phyloP scores from a whole-genome alignment of 2,329 filamentous ascomycete species.

The Hymenoscyphus infarciens region DNA sequence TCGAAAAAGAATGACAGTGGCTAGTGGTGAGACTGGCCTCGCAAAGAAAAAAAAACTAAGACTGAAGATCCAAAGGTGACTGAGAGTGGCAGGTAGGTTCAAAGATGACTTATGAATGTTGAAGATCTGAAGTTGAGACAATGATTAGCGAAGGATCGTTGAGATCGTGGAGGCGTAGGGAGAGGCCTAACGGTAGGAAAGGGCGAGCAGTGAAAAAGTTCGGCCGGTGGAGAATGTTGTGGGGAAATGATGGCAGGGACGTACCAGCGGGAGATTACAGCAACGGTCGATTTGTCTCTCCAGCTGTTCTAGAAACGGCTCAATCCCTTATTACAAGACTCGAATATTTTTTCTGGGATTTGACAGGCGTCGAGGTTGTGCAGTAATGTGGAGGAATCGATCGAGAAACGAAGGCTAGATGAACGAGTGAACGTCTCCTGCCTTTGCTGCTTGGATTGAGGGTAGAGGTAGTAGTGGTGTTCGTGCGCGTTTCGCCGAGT shows the following conservation, averaged over 20 bases:
- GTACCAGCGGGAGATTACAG: slow-evolving; percentile 24
- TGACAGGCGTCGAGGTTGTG: neutral
- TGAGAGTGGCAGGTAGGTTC: slow-evolving; percentile 20
- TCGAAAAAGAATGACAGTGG: slow-evolving; percentile 34
- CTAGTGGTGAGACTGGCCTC: slow-evolving; percentile 26
- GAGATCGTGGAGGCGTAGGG: slow-evolving; percentile 12
- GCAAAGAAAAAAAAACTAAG: slow-evolving; percentile 19
- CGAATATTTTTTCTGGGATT: neutral
- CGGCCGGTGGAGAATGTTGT: slow-evolving; percentile 8
- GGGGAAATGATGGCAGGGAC: slow-evolving; percentile 21
- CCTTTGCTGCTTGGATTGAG: slow-evolving; percentile 24
- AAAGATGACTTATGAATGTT: slow-evolving; percentile 23
- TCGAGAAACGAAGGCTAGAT: slow-evolving; percentile 31
- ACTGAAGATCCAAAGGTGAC: slow-evolving; percentile 24
- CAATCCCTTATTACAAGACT: neutral
- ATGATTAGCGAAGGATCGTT: slow-evolving; percentile 17
- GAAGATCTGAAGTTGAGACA: slow-evolving; percentile 18
- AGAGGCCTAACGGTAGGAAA: slow-evolving; percentile 6
- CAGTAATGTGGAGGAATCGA: neutral
- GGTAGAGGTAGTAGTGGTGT: slow-evolving; percentile 12
- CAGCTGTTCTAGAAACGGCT: neutral
- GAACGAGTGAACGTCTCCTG: slow-evolving; percentile 39
- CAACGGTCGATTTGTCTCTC: slow-evolving; percentile 6
- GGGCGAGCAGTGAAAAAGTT: slow-evolving; percentile 4
- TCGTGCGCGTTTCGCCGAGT: slow-evolving; percentile 24